Evolutionary conservation across 768 basidiomycete genomes (phyloP).

Genomic region (Sporobolomyces roseus): DNA sequence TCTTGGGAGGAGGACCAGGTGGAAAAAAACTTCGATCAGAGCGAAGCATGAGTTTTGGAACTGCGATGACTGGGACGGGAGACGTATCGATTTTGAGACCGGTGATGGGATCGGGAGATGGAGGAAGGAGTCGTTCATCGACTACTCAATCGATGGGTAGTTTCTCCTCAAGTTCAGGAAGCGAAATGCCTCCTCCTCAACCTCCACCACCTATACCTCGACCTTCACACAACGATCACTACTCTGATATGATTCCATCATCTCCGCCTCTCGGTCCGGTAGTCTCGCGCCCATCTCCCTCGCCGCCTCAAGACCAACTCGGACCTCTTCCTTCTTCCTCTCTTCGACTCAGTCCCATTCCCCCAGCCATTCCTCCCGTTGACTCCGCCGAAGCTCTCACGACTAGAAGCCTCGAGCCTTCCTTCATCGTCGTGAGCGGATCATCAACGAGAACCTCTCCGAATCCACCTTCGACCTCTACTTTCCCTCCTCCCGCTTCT

Average conservation of each 20-base stretch:
- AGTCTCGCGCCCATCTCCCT: neutral
- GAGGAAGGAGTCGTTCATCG: constrained; percentile 4
- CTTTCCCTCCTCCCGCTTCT: neutral
- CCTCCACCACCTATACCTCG: neutral
- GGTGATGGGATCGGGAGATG: neutral
- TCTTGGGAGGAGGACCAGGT: constrained; percentile 13
- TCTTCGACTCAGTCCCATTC: neutral
- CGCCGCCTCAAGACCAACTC: neutral
- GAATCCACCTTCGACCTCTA: neutral
- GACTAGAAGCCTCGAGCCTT: neutral
- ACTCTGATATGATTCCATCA: neutral
- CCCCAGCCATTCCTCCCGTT: neutral
- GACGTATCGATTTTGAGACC: neutral
- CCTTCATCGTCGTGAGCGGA: constrained; percentile 9
- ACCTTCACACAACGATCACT: neutral
- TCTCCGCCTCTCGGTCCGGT: constrained; percentile 1
- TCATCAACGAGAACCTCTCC: neutral
- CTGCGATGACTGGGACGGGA: constrained; percentile 5
- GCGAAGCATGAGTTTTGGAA: constrained; percentile 20
- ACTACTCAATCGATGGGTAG: constrained; percentile 3
- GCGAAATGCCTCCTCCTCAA: neutral
- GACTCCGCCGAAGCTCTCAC: constrained; percentile 3
- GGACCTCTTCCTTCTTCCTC: neutral
- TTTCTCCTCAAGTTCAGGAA: neutral
- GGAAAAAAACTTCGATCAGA: constrained; percentile 11